phyloP scores from a whole-genome alignment of 441 rosid genomes.

The Theobroma grandiflorum region DNA sequence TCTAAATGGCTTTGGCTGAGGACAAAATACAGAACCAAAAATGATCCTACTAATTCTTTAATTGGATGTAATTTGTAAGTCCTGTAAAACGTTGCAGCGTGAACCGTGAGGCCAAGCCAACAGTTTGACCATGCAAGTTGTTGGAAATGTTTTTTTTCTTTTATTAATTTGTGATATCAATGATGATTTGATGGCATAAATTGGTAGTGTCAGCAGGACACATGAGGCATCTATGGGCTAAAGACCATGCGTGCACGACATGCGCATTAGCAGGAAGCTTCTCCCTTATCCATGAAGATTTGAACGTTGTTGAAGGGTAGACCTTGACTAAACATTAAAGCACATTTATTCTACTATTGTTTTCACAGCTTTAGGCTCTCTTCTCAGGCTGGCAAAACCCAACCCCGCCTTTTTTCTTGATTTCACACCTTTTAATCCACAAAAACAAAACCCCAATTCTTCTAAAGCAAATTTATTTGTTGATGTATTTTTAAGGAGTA shows the following conservation, averaged over 20 bases:
- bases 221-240: not conserved
- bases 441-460: not conserved
- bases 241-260: constrained; percentile 18
- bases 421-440: not conserved
- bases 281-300: not conserved
- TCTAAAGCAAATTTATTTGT: no score
- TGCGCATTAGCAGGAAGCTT: not conserved
- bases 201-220: not conserved
- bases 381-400: not conserved
- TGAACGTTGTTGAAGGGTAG: not conserved
- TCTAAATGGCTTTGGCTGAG: not conserved
- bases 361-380: not conserved
- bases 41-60: not conserved
- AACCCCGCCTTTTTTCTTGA: not conserved
- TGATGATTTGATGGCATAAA: not conserved
- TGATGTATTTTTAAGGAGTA: no score
- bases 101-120: not conserved
- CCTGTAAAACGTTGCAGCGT: not conserved
- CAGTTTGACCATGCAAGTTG: not conserved
- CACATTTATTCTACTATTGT: not conserved
- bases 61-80: not conserved
- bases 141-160: not conserved
- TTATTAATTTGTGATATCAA: not conserved
- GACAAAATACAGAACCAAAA: not conserved
- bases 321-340: not conserved